phyloP scores from a whole-genome alignment of 108 stramenopile species.

The Stephanodiscus minutulus region DNA sequence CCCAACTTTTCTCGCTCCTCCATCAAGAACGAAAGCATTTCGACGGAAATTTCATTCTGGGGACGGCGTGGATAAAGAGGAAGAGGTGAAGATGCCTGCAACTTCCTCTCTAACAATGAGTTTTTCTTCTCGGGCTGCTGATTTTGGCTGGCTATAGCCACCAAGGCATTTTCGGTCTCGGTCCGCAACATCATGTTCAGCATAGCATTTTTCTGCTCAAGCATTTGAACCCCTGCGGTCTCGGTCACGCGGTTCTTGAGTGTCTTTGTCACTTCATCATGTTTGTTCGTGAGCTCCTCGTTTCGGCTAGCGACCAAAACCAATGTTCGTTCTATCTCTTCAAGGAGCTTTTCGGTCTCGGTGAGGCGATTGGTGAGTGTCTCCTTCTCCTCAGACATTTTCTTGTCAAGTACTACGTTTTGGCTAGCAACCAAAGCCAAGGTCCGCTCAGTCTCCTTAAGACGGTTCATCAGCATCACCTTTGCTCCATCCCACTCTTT shows the following conservation, averaged over 20 bases:
- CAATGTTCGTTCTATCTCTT: no score
- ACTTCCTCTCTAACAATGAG: not conserved
- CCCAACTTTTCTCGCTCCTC: slow-evolving; percentile 4
- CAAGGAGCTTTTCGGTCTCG: no score
- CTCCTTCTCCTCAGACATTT: not conserved
- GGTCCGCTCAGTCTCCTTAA: not conserved
- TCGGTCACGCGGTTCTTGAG: no score
- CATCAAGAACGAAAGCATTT: not conserved
- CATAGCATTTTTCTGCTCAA: no score
- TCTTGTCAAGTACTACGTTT: not conserved
- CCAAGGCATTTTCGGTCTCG: not conserved
- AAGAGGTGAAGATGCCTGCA: not conserved
- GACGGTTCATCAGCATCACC: not conserved
- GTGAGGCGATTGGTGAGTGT: not conserved
- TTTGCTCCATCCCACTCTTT: not conserved
- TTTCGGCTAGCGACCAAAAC: no score
- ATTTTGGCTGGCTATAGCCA: not conserved
- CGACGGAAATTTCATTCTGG: not conserved
- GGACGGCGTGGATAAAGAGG: not conserved
- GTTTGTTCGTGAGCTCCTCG: no score
- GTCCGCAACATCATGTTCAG: no score
- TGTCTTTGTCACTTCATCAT: no score
- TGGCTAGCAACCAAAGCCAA: not conserved
- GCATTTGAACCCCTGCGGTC: no score
- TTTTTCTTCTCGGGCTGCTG: not conserved